A percentile compares a stretch with the other conserved stretches of the same genome.
These are phyloP conservation scores for Fusarium sp. DNA, from an alignment of 2,329 filamentous ascomycete species.

Conservation along the genomic window DNA sequence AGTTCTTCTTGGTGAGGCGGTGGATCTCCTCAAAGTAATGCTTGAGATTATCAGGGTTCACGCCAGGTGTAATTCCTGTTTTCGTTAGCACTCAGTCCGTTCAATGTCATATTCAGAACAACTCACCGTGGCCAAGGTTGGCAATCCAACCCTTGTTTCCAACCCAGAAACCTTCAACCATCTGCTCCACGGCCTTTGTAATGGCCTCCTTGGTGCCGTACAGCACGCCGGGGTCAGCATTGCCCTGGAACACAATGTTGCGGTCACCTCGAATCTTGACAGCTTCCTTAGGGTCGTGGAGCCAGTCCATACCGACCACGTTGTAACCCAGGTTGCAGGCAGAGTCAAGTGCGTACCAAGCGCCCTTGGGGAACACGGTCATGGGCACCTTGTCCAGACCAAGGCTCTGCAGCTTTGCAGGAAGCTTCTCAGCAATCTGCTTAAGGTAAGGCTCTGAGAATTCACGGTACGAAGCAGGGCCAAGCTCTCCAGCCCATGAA, in stretches of 20 bases:
- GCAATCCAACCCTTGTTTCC: constrained; percentile 95
- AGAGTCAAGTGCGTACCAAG: constrained; percentile 93
- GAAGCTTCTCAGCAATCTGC: constrained; percentile 87
- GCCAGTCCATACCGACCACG: constrained; percentile 95
- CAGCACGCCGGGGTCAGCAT: constrained; percentile 93
- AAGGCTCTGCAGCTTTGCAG: constrained; percentile 79
- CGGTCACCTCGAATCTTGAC: constrained; percentile 84
- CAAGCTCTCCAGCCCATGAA: constrained; percentile 96
- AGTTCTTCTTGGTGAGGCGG: constrained; percentile 69
- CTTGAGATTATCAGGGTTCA: constrained; percentile 92
- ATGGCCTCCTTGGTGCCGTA: constrained; percentile 90
- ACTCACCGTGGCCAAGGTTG: constrained; percentile 92
- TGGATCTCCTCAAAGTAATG: constrained; percentile 97
- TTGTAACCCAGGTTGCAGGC: constrained; percentile 92
- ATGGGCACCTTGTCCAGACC: constrained; percentile 88
- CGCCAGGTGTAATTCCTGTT: constrained; percentile 90
- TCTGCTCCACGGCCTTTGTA: constrained; percentile 84
- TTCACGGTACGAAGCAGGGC: constrained; percentile 84
- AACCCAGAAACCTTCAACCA: constrained; percentile 87
- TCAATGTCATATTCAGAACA: neutral
- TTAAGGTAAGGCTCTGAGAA: constrained; percentile 90
- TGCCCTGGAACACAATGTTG: constrained; percentile 87
- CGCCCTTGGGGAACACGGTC: constrained; percentile 98
- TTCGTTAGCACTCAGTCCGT: constrained; percentile 26
- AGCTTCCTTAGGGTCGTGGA: constrained; percentile 89